Conservation (phyloP, 2,329 filamentous ascomycete genomes). For the Bipolaris zeicola region DNA sequence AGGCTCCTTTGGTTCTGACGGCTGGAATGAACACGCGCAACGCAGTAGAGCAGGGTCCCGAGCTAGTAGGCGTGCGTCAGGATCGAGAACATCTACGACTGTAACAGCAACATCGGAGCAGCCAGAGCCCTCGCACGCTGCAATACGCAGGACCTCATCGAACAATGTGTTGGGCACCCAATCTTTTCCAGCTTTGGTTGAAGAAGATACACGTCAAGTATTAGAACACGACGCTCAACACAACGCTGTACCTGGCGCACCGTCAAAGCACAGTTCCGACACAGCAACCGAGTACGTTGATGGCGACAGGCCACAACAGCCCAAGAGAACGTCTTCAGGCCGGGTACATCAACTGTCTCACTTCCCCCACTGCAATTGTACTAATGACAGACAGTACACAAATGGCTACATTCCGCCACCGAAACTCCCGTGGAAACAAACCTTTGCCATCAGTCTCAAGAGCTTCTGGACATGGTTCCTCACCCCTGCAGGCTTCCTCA, state of each 20-base stretch:
- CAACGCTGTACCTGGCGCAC: constrained; percentile 13
- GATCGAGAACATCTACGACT: constrained; percentile 10
- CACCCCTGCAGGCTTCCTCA: constrained; percentile 76
- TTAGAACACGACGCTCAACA: constrained; percentile 10
- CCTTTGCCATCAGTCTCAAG: constrained; percentile 62
- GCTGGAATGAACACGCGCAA: constrained; percentile 42
- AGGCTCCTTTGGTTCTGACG: constrained; percentile 42
- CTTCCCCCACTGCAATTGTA: too few species aligned
- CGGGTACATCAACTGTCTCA: constrained; percentile 20
- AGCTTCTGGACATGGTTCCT: constrained; percentile 74
- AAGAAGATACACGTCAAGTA: constrained; percentile 27
- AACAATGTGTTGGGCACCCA: constrained; percentile 25
- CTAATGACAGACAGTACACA: constrained; percentile 29
- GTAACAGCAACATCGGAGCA: constrained; percentile 19
- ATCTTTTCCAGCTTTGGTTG: constrained; percentile 40
- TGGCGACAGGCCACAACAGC: constrained; percentile 17
- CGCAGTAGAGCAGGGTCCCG: constrained; percentile 32
- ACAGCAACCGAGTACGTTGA: constrained; percentile 23
- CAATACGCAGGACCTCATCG: constrained; percentile 18
- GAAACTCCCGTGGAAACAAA: constrained; percentile 60
- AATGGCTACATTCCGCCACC: constrained; percentile 53
- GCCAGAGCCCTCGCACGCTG: constrained; percentile 3
- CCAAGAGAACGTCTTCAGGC: constrained; percentile 19
- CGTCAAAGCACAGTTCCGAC: constrained; percentile 27
- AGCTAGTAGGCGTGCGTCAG: constrained; percentile 32